Conservation (phyloP, 192 early-diverging fungal species). For the Linnemannia zychae region DNA sequence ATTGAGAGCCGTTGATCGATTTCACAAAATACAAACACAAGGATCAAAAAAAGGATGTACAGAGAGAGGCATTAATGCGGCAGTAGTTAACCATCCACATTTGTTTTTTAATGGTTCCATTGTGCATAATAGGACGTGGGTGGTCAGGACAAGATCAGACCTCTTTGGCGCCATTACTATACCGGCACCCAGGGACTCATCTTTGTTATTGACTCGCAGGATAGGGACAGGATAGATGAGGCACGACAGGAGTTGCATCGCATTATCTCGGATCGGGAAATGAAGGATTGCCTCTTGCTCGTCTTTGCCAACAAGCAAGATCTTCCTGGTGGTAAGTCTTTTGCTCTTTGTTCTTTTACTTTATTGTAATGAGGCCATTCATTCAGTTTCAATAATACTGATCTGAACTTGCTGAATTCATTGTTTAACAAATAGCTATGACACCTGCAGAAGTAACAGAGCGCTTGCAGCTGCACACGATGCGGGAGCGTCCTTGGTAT, state of each 20-base stretch:
- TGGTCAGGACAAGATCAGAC: slow-evolving; percentile 93
- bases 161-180: slow-evolving; percentile 90
- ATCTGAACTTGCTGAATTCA: background rate
- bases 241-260: slow-evolving; percentile 86
- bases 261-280: slow-evolving; percentile 86
- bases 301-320: slow-evolving; percentile 91
- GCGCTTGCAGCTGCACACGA: slow-evolving; percentile 84
- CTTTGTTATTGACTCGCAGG: slow-evolving; percentile 91
- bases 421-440: slow-evolving; percentile 74
- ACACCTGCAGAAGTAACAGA: slow-evolving; percentile 95
- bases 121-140: slow-evolving; percentile 77
- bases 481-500: slow-evolving; percentile 95
- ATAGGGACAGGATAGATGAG: slow-evolving; percentile 89
- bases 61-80: background rate
- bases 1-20: slow-evolving; percentile 2
- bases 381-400: background rate
- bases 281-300: slow-evolving; percentile 85
- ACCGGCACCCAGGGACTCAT: slow-evolving; percentile 88
- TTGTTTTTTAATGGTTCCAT: background rate
- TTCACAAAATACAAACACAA: background rate
- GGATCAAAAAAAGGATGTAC: background rate
- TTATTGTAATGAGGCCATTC: background rate
- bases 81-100: background rate
- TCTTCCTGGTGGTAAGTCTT: slow-evolving; percentile 65
- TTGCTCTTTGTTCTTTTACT: background rate